phyloP scores from a whole-genome alignment of 2,329 filamentous ascomycete genomes.

The Venturia pyrina region DNA sequence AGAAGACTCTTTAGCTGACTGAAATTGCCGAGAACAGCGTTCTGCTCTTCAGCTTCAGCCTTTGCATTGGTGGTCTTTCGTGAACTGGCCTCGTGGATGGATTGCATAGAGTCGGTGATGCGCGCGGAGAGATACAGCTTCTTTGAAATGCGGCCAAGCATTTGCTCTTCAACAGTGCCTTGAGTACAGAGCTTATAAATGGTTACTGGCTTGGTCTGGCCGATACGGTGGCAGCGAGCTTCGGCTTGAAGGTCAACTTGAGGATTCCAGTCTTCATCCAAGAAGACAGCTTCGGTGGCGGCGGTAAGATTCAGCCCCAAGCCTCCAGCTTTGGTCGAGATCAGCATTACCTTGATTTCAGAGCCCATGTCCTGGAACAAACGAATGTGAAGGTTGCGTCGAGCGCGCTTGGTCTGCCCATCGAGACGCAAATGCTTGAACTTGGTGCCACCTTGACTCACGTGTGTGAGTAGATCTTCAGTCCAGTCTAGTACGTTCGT shows the following conservation, averaged over 20 bases:
- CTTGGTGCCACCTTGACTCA: conserved; percentile 29
- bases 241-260: conserved; percentile 45
- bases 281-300: conserved; percentile 46
- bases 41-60: conserved; percentile 26
- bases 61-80: conserved; percentile 17
- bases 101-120: conserved; percentile 49
- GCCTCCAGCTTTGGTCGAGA: conserved; percentile 46
- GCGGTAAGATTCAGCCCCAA: conserved; percentile 46
- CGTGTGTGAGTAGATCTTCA: conserved; percentile 39
- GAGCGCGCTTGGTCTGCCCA: conserved; percentile 37
- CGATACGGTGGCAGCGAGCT: conserved; percentile 44
- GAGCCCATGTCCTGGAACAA: conserved; percentile 40
- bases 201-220: conserved; percentile 43
- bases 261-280: conserved; percentile 48
- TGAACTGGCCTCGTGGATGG: conserved; percentile 33
- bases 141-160: conserved; percentile 48
- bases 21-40: conserved; percentile 42
- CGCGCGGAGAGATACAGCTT: conserved; percentile 53
- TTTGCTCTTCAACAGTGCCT: conserved; percentile 49
- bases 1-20: conserved; percentile 44
- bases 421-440: conserved; percentile 43
- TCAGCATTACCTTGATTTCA: conserved; percentile 43
- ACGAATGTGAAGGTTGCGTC: conserved; percentile 42
- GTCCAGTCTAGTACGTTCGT: conserved; percentile 41
- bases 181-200: conserved; percentile 48